phyloP scores from a whole-genome alignment of 176 grass and related monocot species.

The Sorghum bicolor region DNA sequence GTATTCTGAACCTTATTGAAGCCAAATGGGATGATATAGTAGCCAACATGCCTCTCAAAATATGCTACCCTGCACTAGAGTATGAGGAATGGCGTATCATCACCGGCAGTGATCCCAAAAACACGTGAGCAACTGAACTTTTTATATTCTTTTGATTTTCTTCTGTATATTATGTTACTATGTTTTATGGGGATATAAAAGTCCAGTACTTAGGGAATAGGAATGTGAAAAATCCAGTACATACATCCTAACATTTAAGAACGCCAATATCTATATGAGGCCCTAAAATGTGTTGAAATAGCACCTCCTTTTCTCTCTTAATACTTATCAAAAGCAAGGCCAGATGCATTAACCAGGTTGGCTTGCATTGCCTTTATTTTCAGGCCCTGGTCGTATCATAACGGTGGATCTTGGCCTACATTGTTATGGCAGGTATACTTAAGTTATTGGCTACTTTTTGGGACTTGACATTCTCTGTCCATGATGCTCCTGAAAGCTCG shows the following conservation, averaged over 20 bases:
- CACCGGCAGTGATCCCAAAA: conserved; percentile 95
- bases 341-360: conserved; percentile 12
- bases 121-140: conserved; percentile 61
- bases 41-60: conserved; percentile 92
- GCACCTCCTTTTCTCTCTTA: conserved; percentile 2
- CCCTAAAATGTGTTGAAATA: conserved; percentile 18
- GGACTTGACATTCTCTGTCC: neutral
- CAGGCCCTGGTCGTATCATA: conserved; percentile 97
- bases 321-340: neutral
- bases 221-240: conserved; percentile 7
- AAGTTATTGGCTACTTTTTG: neutral
- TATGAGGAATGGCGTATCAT: conserved; percentile 96
- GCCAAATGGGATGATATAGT: conserved; percentile 98
- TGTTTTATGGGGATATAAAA: conserved; percentile 4
- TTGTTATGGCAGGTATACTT: conserved; percentile 82
- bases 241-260: conserved; percentile 12
- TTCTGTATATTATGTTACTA: conserved; percentile 10
- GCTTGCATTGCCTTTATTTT: conserved; percentile 23
- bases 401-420: conserved; percentile 94
- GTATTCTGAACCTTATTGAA: conserved; percentile 90
- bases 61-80: conserved; percentile 95
- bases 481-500: neutral
- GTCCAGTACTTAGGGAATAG: neutral
- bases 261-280: conserved; percentile 4
- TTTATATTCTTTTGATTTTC: conserved; percentile 16